A percentile compares a stretch with the other conserved stretches of the same genome.
Conservation (phyloP, 805 yeast species). For the Henningerozyma blattae region DNA sequence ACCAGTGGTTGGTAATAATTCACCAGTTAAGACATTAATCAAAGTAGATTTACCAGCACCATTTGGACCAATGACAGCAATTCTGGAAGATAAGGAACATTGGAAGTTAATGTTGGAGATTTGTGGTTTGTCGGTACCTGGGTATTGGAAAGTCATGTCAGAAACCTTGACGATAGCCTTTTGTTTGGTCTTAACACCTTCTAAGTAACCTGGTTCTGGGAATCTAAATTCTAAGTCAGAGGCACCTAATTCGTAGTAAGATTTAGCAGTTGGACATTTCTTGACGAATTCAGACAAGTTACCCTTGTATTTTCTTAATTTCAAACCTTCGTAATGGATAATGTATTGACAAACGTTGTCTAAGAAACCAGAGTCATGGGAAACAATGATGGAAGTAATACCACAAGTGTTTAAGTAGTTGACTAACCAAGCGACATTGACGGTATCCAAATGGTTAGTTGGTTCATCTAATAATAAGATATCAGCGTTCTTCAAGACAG, state of each 20-base stretch:
- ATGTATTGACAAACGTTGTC: conserved; percentile 96
- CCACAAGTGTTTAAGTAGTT: conserved; percentile 99
- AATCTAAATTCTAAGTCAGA: conserved; percentile 91
- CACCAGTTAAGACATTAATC: conserved; percentile 98
- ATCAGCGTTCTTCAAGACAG: conserved; percentile 97
- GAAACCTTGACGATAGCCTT: conserved; percentile 98
- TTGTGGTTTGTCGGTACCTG: conserved; percentile 97
- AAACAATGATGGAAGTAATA: conserved; percentile 94
- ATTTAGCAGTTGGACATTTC: conserved; percentile 97
- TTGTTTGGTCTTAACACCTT: conserved; percentile 99
- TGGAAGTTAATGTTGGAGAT: conserved; percentile 87
- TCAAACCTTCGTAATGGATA: conserved; percentile 99
- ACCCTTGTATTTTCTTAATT: conserved; percentile 99
- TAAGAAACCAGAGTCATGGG: conserved; percentile 99
- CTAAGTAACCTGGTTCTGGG: conserved; percentile 99
- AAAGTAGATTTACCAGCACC: conserved; percentile 99
- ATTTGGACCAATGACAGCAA: conserved; percentile 99
- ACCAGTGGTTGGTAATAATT: conserved; percentile 95
- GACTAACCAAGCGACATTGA: conserved; percentile 98
- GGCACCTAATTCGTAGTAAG: conserved; percentile 98
- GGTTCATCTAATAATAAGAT: conserved; percentile 98
- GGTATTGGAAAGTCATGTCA: conserved; percentile 98
- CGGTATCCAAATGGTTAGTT: conserved; percentile 99
- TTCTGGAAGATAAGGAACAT: conserved; percentile 98
- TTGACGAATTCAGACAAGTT: conserved; percentile 97